Percentiles rank a stretch among this genome's conserved stretches.
These are phyloP conservation scores for Eutrema yunnanense DNA, from an alignment of 345 rosid species.

Conservation along the genomic window DNA sequence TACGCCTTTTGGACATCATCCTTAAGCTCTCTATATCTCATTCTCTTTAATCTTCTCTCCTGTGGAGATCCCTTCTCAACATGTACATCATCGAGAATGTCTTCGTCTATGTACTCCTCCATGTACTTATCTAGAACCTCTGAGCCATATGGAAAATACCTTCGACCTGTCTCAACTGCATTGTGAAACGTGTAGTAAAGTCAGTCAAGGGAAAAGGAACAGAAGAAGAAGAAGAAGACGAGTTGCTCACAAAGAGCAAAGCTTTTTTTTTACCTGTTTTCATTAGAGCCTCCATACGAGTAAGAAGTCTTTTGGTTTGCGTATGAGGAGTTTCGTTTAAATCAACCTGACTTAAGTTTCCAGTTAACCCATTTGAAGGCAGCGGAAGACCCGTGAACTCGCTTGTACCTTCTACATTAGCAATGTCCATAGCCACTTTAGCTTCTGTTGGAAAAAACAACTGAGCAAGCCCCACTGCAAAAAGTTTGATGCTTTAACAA, in stretches of 20 bases:
- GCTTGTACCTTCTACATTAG: slow-evolving; percentile 59
- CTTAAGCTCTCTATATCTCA: slow-evolving; percentile 82
- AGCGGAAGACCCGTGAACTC: slow-evolving; percentile 56
- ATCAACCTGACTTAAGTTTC: slow-evolving; percentile 80
- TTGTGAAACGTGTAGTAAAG: neutral
- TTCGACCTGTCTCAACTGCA: slow-evolving; percentile 90
- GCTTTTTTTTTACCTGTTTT: slow-evolving; percentile 56
- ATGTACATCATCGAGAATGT: slow-evolving; percentile 52
- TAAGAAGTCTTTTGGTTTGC: slow-evolving; percentile 59
- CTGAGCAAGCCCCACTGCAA: slow-evolving; percentile 81
- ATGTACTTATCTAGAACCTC: slow-evolving; percentile 90
- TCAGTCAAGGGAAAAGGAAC: neutral
- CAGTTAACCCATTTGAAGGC: slow-evolving; percentile 46
- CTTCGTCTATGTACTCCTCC: slow-evolving; percentile 56
- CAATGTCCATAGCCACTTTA: slow-evolving; percentile 90
- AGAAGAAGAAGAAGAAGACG: neutral
- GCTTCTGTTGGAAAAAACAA: slow-evolving; percentile 90
- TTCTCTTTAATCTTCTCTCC: slow-evolving; percentile 64
- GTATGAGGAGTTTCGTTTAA: slow-evolving; percentile 78
- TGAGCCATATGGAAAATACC: slow-evolving; percentile 82
- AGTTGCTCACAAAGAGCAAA: neutral
- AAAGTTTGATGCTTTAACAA: neutral
- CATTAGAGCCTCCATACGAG: slow-evolving; percentile 78
- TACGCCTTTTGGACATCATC: slow-evolving; percentile 87
- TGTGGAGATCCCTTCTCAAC: slow-evolving; percentile 55